Evolutionary conservation across 768 basidiomycete genomes (phyloP), one percentile per base, ranked within the genome.

Genomic region (Aureoboletus auriporus): DNA sequence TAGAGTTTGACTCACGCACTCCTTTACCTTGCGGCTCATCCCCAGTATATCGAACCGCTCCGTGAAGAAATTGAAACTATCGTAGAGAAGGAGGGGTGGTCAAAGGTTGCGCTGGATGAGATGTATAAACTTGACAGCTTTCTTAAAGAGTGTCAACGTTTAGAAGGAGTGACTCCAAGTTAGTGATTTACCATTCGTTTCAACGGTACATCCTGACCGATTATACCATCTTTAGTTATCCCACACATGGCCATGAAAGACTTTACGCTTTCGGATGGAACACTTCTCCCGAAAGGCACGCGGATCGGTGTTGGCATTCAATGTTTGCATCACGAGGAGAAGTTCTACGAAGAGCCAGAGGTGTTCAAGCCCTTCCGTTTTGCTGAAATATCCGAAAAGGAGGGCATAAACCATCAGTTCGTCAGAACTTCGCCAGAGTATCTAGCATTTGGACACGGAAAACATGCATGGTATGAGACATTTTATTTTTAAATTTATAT

Each of bases 351-450:
- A 1, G 59, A 71, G 28, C 55, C 75, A 1, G 27, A 60, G 0
- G 13, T n/a, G 8, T 58, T 58, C 42, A 36, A 51, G 26, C 55
- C 57, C 0, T 57, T 50, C 35, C 75, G 80, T 7, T 81, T 79
- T 52, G 62, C 67, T 1, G 57, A 67, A 8, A 58, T 12, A 14
- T 26, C 23, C 6, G 49, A 44, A n/a, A 34, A 71, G 20, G 70
- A 69, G 7, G 50, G 46, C 6, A 42, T 50, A 4, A 70, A 67
- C 48, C 55, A 69, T 42, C 70, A 69, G 38, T 64, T 71, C 38
- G 58, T 65, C 16, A 58, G 65, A 9, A 66, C 70, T 0, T 27
- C 33, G 31, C 58, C 36, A 33, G 60, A 53, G 6, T 75, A 63
- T 47, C 40, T 75, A 26, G 47, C 61, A 0, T 78, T 77, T 50